These are phyloP conservation scores for Amanita phalloides DNA, from an alignment of 768 basidiomycete species.

Conservation along the genomic window DNA sequence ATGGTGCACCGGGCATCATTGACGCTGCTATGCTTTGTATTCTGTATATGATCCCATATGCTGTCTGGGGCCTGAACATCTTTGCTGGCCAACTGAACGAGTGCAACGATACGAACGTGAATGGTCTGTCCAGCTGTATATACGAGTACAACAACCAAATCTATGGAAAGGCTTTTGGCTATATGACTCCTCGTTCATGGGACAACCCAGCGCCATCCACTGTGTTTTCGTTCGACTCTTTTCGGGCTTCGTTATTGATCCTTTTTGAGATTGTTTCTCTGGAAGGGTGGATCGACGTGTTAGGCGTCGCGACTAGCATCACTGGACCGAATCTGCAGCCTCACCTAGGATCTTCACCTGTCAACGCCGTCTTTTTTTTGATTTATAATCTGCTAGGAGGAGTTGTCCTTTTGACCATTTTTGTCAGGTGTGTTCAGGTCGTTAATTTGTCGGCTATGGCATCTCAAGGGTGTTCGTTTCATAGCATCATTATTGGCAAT, in stretches of 20 bases:
- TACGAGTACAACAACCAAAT: conserved; percentile 65
- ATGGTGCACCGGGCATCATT: conserved; percentile 74
- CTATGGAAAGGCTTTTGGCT: conserved; percentile 52
- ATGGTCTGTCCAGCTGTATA: conserved; percentile 54
- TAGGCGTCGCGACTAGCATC: conserved; percentile 72
- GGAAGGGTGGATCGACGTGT: conserved; percentile 96
- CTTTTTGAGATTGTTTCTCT: conserved; percentile 94
- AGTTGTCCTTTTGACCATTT: conserved; percentile 82
- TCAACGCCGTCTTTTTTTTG: conserved; percentile 85
- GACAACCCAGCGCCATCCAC: conserved; percentile 75
- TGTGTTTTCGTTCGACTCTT: conserved; percentile 83
- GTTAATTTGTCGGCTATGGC: not conserved
- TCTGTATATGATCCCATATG: conserved; percentile 86
- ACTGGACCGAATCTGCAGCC: conserved; percentile 64
- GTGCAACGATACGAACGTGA: conserved; percentile 63
- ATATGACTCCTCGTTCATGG: conserved; percentile 82
- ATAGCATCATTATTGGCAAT: conserved; percentile 91
- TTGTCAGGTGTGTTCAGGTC: conserved; percentile 60
- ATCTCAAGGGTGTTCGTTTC: conserved; percentile 9
- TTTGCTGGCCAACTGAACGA: conserved; percentile 76
- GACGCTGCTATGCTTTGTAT: conserved; percentile 87
- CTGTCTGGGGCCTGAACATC: conserved; percentile 91
- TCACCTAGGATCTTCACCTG: conserved; percentile 56
- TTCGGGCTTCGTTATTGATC: conserved; percentile 75
- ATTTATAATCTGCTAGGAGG: conserved; percentile 88